A percentile compares a stretch with the other conserved stretches of the same genome.
Evolutionary conservation across 1,139 yeast genomes (phyloP).

Genomic region (Candida sojae): DNA sequence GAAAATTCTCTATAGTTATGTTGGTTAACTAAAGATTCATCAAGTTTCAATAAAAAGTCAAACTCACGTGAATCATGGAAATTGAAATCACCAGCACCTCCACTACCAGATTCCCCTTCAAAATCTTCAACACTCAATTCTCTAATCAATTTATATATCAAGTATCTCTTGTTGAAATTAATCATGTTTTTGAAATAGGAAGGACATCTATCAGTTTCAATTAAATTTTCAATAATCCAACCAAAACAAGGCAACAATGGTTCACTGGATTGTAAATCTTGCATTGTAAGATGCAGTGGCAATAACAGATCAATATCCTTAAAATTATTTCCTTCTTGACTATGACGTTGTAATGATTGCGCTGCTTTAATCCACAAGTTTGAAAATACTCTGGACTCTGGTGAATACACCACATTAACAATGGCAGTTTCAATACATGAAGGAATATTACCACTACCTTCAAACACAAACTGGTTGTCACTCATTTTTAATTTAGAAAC

Average conservation of each 20-base stretch:
- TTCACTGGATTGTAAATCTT: slow-evolving; percentile 36
- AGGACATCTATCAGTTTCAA: slow-evolving; percentile 39
- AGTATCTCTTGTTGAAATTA: slow-evolving; percentile 47
- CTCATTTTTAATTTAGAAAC: slow-evolving; percentile 72
- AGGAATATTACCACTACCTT: slow-evolving; percentile 60
- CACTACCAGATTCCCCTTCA: slow-evolving; percentile 16
- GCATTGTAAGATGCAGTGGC: slow-evolving; percentile 27
- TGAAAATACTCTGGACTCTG: slow-evolving; percentile 73
- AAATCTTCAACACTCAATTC: slow-evolving; percentile 44
- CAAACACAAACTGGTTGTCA: slow-evolving; percentile 57
- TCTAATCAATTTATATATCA: slow-evolving; percentile 42
- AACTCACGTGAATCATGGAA: slow-evolving; percentile 46
- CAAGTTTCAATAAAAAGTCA: slow-evolving; percentile 46
- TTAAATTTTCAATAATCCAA: slow-evolving; percentile 48
- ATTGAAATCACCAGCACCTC: slow-evolving; percentile 12
- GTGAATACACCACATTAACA: slow-evolving; percentile 72
- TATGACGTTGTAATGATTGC: slow-evolving; percentile 18
- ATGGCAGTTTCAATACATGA: slow-evolving; percentile 85
- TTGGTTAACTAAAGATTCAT: slow-evolving; percentile 34
- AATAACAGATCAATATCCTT: slow-evolving; percentile 39
- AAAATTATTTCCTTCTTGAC: slow-evolving; percentile 14
- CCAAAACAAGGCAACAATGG: slow-evolving; percentile 81
- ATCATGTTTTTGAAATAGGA: slow-evolving; percentile 30
- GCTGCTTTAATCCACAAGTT: slow-evolving; percentile 67
- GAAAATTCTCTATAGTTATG: slow-evolving; percentile 25